Conservation (phyloP, 2,329 filamentous ascomycete species). For the Epichloe glyceriae region DNA sequence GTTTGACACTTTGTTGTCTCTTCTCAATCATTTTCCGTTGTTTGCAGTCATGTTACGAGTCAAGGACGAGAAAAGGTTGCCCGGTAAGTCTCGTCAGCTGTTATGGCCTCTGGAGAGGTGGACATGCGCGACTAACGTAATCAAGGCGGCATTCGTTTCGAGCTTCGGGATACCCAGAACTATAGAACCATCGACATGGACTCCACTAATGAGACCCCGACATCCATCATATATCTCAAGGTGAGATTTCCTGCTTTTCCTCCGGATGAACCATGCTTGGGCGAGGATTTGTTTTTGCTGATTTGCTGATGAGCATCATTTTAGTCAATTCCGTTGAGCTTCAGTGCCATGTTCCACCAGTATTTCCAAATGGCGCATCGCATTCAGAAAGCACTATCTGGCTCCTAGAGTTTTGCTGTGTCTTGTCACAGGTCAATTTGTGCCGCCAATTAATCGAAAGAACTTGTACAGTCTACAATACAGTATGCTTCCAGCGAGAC, state of each 20-base stretch:
- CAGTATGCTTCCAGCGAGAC: conserved; percentile 80
- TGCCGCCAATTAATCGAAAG: conserved; percentile 87
- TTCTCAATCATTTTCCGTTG: conserved; percentile 91
- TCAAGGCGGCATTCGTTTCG: conserved; percentile 63
- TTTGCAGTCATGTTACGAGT: conserved; percentile 93
- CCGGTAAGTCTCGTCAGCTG: conserved; percentile 42
- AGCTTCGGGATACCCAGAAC: conserved; percentile 62
- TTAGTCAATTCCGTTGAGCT: conserved; percentile 75
- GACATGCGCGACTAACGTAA: conserved; percentile 5
- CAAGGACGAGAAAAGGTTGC: conserved; percentile 82
- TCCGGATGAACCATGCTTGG: too few species aligned
- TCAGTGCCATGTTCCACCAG: conserved; percentile 91
- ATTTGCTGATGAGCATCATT: conserved; percentile 1
- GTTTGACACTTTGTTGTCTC: conserved; percentile 84
- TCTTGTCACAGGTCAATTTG: conserved; percentile 79
- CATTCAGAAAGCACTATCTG: conserved; percentile 88
- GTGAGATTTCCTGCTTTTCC: conserved; percentile 29
- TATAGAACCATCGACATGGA: conserved; percentile 27
- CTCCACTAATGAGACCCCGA: conserved; percentile 39
- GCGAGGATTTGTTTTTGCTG: background rate
- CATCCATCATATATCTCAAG: conserved; percentile 78
- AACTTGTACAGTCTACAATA: conserved; percentile 95
- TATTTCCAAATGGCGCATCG: conserved; percentile 92
- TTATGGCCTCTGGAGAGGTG: background rate
- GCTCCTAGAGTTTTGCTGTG: conserved; percentile 79